Evolutionary conservation across 192 early-diverging fungal genomes (phyloP).

Genomic region (Gigaspora rosea): DNA sequence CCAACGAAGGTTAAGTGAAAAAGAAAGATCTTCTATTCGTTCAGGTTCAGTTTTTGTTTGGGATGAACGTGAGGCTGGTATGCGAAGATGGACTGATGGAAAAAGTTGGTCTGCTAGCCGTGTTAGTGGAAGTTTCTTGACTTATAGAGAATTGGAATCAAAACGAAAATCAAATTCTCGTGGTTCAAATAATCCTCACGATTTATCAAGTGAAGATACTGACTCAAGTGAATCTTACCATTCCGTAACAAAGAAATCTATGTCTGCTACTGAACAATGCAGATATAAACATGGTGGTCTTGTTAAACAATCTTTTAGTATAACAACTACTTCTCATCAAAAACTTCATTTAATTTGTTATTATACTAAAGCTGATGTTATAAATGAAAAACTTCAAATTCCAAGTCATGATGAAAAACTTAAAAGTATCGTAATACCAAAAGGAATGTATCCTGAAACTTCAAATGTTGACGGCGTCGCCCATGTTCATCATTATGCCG

Average conservation of each 20-base stretch:
- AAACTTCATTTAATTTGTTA: slow-evolving; percentile 89
- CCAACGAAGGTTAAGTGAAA: slow-evolving; percentile 79
- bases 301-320: slow-evolving; percentile 87
- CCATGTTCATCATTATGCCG: slow-evolving; percentile 16
- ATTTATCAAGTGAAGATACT: slow-evolving; percentile 37
- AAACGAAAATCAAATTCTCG: slow-evolving; percentile 55
- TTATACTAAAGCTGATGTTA: slow-evolving; percentile 81
- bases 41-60: slow-evolving; percentile 90
- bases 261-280: slow-evolving; percentile 39
- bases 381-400: slow-evolving; percentile 62
- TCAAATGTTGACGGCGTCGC: slow-evolving; percentile 31
- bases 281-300: slow-evolving; percentile 78
- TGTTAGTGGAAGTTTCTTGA: slow-evolving; percentile 85
- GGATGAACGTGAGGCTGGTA: slow-evolving; percentile 89
- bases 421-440: slow-evolving; percentile 67
- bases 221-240: slow-evolving; percentile 35
- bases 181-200: slow-evolving; percentile 30
- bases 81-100: slow-evolving; percentile 93
- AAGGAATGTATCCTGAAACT: slow-evolving; percentile 84
- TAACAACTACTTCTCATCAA: slow-evolving; percentile 77
- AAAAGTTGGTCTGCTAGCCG: slow-evolving; percentile 86
- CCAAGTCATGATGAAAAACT: slow-evolving; percentile 70
- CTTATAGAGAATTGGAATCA: slow-evolving; percentile 83
- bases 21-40: slow-evolving; percentile 76
- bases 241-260: slow-evolving; percentile 20